Evolutionary conservation across 371 early-diverging fungal genomes (phyloP).

Genomic region (Mucor saturninus): DNA sequence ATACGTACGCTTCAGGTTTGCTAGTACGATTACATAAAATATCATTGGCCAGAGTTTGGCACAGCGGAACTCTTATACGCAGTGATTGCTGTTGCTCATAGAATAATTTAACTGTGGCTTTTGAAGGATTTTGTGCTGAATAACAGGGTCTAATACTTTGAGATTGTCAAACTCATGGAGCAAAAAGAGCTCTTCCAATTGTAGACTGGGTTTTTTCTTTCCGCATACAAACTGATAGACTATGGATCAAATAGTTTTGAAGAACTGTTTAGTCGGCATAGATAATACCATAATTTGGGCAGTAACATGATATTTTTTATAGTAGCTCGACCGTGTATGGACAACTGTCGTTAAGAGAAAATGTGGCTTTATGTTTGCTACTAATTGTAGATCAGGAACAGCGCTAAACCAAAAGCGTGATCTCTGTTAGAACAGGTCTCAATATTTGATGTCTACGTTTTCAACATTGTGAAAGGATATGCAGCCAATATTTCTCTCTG

Average conservation of each 20-base stretch:
- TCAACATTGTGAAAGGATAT: too few species aligned
- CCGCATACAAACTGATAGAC: conserved; percentile 8
- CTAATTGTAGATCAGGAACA: neutral
- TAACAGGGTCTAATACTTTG: neutral
- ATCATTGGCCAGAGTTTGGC: neutral
- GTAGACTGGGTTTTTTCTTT: neutral
- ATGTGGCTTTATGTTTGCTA: neutral
- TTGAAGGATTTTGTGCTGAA: conserved; percentile 1
- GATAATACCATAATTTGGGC: conserved; percentile 1
- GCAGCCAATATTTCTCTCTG: too few species aligned
- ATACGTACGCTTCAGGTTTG: neutral
- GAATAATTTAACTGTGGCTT: neutral
- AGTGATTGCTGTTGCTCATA: neutral
- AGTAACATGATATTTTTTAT: neutral
- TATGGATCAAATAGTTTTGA: neutral
- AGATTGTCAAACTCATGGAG: neutral
- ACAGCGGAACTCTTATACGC: neutral
- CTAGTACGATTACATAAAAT: neutral
- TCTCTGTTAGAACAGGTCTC: too few species aligned
- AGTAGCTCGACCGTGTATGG: neutral
- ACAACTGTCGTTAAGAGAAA: conserved; percentile 3
- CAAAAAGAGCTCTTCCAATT: neutral
- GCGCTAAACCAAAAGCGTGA: too few species aligned
- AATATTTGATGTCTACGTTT: too few species aligned
- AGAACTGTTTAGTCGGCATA: neutral